Evolutionary conservation across 108 stramenopile species (phyloP), one percentile per base, ranked within the genome.

Genomic region (Cyclostephanos tholiformis): DNA sequence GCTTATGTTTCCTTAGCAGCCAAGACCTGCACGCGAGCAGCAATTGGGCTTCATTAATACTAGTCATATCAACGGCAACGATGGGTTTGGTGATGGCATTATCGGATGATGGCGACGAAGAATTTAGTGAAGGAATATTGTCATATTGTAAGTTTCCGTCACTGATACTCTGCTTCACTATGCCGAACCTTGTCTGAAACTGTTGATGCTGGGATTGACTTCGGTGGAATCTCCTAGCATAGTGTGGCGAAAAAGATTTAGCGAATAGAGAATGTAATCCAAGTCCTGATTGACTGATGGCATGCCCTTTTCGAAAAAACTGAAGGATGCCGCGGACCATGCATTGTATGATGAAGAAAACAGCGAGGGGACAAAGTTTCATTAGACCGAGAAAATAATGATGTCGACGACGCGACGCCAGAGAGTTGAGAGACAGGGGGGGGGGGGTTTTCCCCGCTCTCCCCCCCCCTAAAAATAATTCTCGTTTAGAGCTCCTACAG

Each of bases 1-100:
- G 27, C 49, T 74, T 82, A 52, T 90, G 87, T 41, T 79, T 85
- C 8, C 86, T 77, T 30, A 83, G 79, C 58, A 94, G 64, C 53
- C 85, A 91, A 0, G 89, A 76, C 27, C 85, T 72, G 69, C 90
- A 91, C 0, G 93, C 93, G 4, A 94, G 85, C 32, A 94, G 67
- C 2, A 86, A 79, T 78, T 91, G 66, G 0, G 67, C 63, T 52
- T 83, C 77, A 38, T 67, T 73, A 0, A 78, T 22, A 41, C 61
- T 62, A 56, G 65, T 35, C 13, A 63, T 16, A 71, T 64, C 41
- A 22, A 64, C 46, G 22, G 43, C 46, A 52, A 27, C 26, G 44
- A 10, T 7, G 19, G 38, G 20, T 13, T 71, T n/a, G 58, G 20
- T 43, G 10, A n/a, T 49, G 30, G 19, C 13, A 49, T 44, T 59